Evolutionary conservation across 23 red algal species (phyloP).

Genomic region (Pyropia yezoensis): DNA sequence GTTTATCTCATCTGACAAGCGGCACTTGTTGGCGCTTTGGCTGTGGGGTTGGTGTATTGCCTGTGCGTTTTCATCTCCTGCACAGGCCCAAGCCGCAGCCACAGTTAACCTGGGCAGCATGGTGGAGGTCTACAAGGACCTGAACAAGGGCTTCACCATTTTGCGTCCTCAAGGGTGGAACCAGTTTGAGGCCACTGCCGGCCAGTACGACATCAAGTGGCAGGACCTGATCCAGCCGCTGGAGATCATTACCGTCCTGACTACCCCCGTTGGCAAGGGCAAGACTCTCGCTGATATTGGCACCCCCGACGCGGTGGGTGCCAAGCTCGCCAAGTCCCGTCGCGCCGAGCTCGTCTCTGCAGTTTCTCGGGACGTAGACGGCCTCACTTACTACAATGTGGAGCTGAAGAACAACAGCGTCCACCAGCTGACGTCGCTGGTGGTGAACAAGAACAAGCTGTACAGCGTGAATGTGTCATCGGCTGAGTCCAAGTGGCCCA

Average conservation of each 20-base stretch:
- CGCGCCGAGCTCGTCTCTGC: constrained; percentile 49
- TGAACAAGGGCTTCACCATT: constrained; percentile 81
- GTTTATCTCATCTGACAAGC: too few relatives aligned
- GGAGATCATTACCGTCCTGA: constrained; percentile 83
- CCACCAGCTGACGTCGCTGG: constrained; percentile 71
- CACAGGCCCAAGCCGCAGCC: neutral
- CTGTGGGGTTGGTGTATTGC: too few relatives aligned
- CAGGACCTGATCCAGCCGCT: constrained; percentile 96
- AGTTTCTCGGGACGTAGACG: constrained; percentile 33
- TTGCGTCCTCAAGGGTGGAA: constrained; percentile 89
- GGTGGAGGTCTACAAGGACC: constrained; percentile 73
- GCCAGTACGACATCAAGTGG: constrained; percentile 96
- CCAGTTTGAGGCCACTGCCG: constrained; percentile 74
- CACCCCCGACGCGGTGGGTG: constrained; percentile 45
- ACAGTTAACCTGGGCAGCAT: constrained; percentile 30
- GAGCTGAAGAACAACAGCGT: constrained; percentile 54
- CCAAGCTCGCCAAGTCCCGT: constrained; percentile 38
- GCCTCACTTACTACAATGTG: constrained; percentile 57
- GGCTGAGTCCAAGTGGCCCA: constrained; percentile 57
- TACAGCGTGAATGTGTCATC: constrained; percentile 79
- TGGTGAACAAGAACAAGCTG: constrained; percentile 72
- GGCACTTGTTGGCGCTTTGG: too few relatives aligned
- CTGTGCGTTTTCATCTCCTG: too few relatives aligned
- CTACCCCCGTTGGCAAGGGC: constrained; percentile 40
- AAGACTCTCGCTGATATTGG: constrained; percentile 59